Base-by-base conservation (phyloP, 352 stramenopile species). In the Detonula confervacea region DNA sequence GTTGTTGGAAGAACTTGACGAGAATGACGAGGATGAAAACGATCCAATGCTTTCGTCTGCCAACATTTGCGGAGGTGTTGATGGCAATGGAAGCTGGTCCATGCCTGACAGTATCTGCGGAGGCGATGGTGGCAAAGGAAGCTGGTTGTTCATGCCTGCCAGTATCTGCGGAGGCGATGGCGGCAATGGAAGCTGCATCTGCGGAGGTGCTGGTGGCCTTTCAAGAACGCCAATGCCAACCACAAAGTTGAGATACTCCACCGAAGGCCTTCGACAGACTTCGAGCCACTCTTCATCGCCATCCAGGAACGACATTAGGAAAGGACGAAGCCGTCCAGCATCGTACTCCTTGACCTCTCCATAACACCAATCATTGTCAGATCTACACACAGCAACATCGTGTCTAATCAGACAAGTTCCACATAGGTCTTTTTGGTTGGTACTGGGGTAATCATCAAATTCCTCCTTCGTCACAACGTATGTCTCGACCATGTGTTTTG, bases 271-370 rank as follows among this genome's bases (percentile, higher is more conserved):
- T 22, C 30, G 22, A 20, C 18, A 27, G 12, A 79, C 20, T 11
- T 73, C 30, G 18, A 22, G 22, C 73, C 73, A 81, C 29, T 75
- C 62, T 42, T 71, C 56, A 11, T 46, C 51, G n/a, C 35, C 73
- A 12, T 71, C 33, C 9, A 37, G 30, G 20, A 81, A 81, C 9
- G 22, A 63, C 27, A 75, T 25, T 18, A 68, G 56, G 27, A 81
- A 81, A 0, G 63, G 73, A 44, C 37, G 62, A 18, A 54, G 25
- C 47, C 61, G 3, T 1, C 18, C 47, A 3, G 16, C 3, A 64
- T 81, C 73, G 47, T 75, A 75, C 9, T 46, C 18, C 42, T 63
- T 70, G 27, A 81, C 63, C 33, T 69, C 64, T 46, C 73, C 73
- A 37, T 71, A 80, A 30, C 29, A 65, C 47, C 30, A 54, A 16